Percentiles rank a stretch among this genome's conserved stretches.
Evolutionary conservation across 768 basidiomycete species (phyloP).

Genomic region (Mycena sanguinolenta): DNA sequence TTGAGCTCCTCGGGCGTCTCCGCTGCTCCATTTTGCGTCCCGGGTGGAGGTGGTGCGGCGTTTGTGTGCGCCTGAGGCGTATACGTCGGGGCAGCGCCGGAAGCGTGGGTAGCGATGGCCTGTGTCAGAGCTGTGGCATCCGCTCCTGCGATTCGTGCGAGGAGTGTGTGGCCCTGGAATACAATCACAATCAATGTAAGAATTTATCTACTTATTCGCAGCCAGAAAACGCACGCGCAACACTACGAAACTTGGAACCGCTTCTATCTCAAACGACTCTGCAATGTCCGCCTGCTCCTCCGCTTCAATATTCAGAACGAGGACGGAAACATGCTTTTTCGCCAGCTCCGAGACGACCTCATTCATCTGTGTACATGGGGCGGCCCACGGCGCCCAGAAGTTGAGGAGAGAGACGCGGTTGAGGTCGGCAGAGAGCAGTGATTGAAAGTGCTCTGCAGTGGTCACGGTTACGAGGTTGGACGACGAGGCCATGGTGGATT

Average conservation of each 20-base stretch:
- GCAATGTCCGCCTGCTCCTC: slow-evolving; percentile 86
- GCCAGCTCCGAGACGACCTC: slow-evolving; percentile 80
- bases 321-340: slow-evolving; percentile 72
- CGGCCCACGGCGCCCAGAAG: slow-evolving; percentile 96
- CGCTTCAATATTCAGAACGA: slow-evolving; percentile 90
- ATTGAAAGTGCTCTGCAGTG: slow-evolving; percentile 81
- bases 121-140: slow-evolving; percentile 76
- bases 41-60: background rate
- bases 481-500: slow-evolving; percentile 27
- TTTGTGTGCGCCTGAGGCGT: slow-evolving; percentile 43
- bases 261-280: slow-evolving; percentile 92
- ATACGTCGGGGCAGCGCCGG: slow-evolving; percentile 25
- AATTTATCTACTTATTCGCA: background rate
- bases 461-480: slow-evolving; percentile 55
- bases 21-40: slow-evolving; percentile 5
- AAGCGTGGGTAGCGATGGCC: slow-evolving; percentile 70
- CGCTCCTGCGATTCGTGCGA: slow-evolving; percentile 83
- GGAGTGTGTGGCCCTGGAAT: slow-evolving; percentile 58
- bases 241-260: slow-evolving; percentile 88
- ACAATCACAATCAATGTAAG: background rate
- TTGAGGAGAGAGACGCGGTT: slow-evolving; percentile 87
- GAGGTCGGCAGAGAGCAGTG: slow-evolving; percentile 81
- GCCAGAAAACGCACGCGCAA: slow-evolving; percentile 69
- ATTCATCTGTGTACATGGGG: slow-evolving; percentile 92
- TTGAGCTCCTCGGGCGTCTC: slow-evolving; percentile 80